Evolutionary conservation across 2,329 filamentous ascomycete genomes (phyloP).

Genomic region (Aspergillus caelatus): DNA sequence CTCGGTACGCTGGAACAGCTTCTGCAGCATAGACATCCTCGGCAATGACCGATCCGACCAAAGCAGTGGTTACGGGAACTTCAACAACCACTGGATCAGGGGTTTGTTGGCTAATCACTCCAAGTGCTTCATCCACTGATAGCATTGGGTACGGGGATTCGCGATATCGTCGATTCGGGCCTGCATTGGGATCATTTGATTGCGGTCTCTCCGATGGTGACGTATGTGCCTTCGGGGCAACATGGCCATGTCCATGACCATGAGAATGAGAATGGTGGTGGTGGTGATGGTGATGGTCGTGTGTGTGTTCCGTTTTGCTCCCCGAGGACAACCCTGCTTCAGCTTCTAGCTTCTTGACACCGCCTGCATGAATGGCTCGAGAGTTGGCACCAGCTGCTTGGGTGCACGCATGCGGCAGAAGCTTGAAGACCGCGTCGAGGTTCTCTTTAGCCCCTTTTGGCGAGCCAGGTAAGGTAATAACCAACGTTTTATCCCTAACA

Average conservation of each 20-base stretch:
- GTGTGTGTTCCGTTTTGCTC: constrained; percentile 27
- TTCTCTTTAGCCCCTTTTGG: constrained; percentile 96
- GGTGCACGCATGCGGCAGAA: constrained; percentile 91
- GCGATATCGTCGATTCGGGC: constrained; percentile 71
- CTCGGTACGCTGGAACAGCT: constrained; percentile 87
- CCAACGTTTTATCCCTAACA: constrained; percentile 76
- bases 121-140: constrained; percentile 77
- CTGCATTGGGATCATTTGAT: constrained; percentile 63
- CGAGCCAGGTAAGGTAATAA: constrained; percentile 89
- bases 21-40: constrained; percentile 79
- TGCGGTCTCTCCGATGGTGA: constrained; percentile 59
- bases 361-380: constrained; percentile 74
- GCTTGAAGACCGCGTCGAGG: constrained; percentile 80
- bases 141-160: constrained; percentile 93
- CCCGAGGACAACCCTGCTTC: constrained; percentile 68
- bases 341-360: constrained; percentile 78
- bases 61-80: constrained; percentile 62
- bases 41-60: constrained; percentile 79
- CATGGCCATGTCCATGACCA: constrained; percentile 65
- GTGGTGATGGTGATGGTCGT: constrained; percentile 42
- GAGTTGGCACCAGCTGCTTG: constrained; percentile 86
- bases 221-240: constrained; percentile 72
- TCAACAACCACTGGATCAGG: constrained; percentile 63
- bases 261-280: constrained; percentile 61
- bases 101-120: constrained; percentile 71